Evolutionary conservation across 1,284 basidiomycete genomes (phyloP).

Genomic region (Microbotryum violaceum): DNA sequence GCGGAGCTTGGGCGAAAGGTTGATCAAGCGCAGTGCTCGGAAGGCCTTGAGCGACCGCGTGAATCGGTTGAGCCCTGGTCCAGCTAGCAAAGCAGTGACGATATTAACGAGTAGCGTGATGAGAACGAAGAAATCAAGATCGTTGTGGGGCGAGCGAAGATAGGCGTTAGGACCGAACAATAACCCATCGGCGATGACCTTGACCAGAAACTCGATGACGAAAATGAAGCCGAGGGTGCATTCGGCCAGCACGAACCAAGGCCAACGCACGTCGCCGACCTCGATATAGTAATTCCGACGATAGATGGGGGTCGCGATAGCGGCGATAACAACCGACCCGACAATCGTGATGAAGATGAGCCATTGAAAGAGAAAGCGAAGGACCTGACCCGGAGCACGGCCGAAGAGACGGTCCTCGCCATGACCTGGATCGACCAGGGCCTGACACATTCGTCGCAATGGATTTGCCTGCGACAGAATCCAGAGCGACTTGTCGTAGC

Average conservation of each 20-base stretch:
- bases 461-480: constrained; percentile 73
- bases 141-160: constrained; percentile 83
- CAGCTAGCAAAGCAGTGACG: constrained; percentile 63
- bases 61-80: constrained; percentile 65
- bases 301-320: constrained; percentile 78
- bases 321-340: constrained; percentile 75
- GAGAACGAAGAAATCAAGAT: constrained; percentile 82
- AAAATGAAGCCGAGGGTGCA: constrained; percentile 66
- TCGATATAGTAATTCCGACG: constrained; percentile 62
- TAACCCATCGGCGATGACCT: constrained; percentile 84
- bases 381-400: constrained; percentile 39
- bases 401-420: constrained; percentile 46
- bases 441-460: constrained; percentile 72
- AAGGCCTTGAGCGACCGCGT: constrained; percentile 84
- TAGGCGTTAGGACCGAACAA: constrained; percentile 92
- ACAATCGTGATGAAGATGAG: constrained; percentile 69
- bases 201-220: constrained; percentile 78
- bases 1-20: constrained; percentile 75
- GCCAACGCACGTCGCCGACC: constrained; percentile 55
- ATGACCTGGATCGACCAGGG: constrained; percentile 69
- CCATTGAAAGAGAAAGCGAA: constrained; percentile 66
- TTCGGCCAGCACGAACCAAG: constrained; percentile 88
- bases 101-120: constrained; percentile 74
- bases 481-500: constrained; percentile 87
- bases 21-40: constrained; percentile 81